Evolutionary conservation across 2,329 filamentous ascomycete genomes (phyloP).

Genomic region (Aspergillus nomiae): DNA sequence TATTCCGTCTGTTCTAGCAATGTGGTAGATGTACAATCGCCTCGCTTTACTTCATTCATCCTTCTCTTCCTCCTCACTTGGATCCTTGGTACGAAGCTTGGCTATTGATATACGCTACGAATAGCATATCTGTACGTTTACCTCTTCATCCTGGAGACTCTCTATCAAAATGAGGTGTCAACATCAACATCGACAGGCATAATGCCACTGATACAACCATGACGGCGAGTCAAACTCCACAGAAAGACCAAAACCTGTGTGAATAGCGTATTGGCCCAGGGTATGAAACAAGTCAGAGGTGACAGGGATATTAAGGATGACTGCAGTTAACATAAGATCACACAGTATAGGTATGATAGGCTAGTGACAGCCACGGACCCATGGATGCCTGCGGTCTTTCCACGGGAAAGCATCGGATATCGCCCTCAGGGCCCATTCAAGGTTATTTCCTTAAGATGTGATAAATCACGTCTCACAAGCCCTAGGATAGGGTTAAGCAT

Average conservation of each 20-base stretch:
- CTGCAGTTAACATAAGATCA: background rate
- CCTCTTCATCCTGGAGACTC: background rate
- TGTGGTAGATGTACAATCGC: no score
- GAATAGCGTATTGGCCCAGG: background rate
- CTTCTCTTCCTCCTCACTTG: background rate
- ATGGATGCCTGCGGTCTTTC: background rate
- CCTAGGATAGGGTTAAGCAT: background rate
- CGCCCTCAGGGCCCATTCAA: background rate
- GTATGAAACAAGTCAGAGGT: background rate
- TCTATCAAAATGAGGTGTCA: background rate
- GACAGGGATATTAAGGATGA: background rate
- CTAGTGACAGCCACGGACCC: background rate
- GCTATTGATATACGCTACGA: no score
- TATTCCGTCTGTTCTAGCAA: no score
- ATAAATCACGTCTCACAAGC: background rate
- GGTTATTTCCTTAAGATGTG: background rate
- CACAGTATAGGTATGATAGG: background rate
- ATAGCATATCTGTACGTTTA: no score
- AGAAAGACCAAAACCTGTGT: no score
- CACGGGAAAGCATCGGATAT: background rate
- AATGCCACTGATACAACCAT: fast-evolving
- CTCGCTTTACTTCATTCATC: background rate
- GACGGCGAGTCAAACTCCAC: background rate
- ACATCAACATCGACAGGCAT: background rate
- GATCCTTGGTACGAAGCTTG: no score